A percentile compares a stretch with the other conserved stretches of the same genome.
These are phyloP conservation scores for Sphaerosporella brunnea DNA, from an alignment of 495 filamentous ascomycete species.

Conservation along the genomic window DNA sequence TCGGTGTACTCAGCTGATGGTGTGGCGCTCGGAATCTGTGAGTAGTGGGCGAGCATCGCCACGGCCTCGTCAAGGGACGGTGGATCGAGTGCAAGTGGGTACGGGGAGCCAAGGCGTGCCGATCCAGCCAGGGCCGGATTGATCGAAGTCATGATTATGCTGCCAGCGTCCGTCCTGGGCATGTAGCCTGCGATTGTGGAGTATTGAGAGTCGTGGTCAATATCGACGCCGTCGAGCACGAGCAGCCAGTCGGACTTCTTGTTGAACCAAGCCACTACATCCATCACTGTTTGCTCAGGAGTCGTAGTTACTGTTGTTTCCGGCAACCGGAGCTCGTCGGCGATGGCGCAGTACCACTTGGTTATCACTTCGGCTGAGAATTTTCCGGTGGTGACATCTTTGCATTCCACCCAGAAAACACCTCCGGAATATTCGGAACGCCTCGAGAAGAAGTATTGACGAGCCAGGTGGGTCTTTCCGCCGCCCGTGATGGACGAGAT, in stretches of 20 bases:
- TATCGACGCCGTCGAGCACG: conserved; percentile 56
- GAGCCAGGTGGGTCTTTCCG: conserved; percentile 66
- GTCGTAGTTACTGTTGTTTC: not conserved
- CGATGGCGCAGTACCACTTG: conserved; percentile 59
- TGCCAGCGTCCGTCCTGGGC: conserved; percentile 48
- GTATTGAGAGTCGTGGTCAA: conserved; percentile 40
- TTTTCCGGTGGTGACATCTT: conserved; percentile 17
- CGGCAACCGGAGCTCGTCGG: conserved; percentile 41
- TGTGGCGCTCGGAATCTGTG: conserved; percentile 35
- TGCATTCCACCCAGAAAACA: conserved; percentile 64
- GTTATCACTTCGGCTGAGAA: conserved; percentile 29
- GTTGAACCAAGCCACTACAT: conserved; percentile 54
- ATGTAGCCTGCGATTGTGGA: conserved; percentile 46
- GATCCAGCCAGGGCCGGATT: conserved; percentile 57
- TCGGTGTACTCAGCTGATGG: conserved; percentile 47
- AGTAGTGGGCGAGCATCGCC: conserved; percentile 39
- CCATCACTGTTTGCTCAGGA: not conserved
- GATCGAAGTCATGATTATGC: conserved; percentile 62
- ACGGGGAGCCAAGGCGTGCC: conserved; percentile 35
- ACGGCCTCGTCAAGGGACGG: conserved; percentile 38
- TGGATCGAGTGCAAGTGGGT: conserved; percentile 30
- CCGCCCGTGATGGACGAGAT: conserved; percentile 58
- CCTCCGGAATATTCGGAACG: conserved; percentile 51
- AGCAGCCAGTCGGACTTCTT: conserved; percentile 54
- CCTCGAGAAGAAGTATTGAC: conserved; percentile 59